Conservation (phyloP, 1,284 basidiomycete species). For the Ustilago sp. region DNA sequence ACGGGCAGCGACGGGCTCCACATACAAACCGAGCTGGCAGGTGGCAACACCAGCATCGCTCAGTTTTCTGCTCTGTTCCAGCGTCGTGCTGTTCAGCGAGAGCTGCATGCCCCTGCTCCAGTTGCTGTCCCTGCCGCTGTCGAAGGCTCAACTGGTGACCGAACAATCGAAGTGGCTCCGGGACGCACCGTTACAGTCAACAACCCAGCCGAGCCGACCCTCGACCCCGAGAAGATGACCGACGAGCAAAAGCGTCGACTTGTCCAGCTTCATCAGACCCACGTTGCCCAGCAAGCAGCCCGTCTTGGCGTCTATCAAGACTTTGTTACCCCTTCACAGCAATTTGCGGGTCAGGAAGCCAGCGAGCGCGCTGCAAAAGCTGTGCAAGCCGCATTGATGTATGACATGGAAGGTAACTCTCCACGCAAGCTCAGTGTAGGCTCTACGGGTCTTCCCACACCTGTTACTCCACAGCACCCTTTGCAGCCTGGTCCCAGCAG, state of each 20-base stretch:
- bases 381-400: conserved; percentile 54
- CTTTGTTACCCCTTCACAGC: conserved; percentile 52
- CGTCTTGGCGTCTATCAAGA: conserved; percentile 44
- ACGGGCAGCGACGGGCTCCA: neutral
- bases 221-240: conserved; percentile 43
- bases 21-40: conserved; percentile 14
- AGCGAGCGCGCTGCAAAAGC: conserved; percentile 53
- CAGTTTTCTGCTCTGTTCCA: conserved; percentile 53
- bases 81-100: conserved; percentile 52
- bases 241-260: conserved; percentile 45
- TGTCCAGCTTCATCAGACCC: conserved; percentile 47
- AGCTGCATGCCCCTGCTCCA: conserved; percentile 48
- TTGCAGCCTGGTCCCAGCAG: conserved; percentile 36
- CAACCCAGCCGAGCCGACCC: conserved; percentile 27
- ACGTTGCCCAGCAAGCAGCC: conserved; percentile 46
- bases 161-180: conserved; percentile 19
- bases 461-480: conserved; percentile 52
- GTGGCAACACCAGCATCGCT: conserved; percentile 23
- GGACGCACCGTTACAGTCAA: conserved; percentile 32
- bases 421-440: conserved; percentile 45
- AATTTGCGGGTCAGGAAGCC: conserved; percentile 48
- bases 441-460: conserved; percentile 43
- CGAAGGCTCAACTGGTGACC: conserved; percentile 14
- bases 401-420: conserved; percentile 49
- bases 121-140: conserved; percentile 30